Base-by-base conservation (phyloP, 1,284 basidiomycete genomes). In the Calocybe gambosa region DNA sequence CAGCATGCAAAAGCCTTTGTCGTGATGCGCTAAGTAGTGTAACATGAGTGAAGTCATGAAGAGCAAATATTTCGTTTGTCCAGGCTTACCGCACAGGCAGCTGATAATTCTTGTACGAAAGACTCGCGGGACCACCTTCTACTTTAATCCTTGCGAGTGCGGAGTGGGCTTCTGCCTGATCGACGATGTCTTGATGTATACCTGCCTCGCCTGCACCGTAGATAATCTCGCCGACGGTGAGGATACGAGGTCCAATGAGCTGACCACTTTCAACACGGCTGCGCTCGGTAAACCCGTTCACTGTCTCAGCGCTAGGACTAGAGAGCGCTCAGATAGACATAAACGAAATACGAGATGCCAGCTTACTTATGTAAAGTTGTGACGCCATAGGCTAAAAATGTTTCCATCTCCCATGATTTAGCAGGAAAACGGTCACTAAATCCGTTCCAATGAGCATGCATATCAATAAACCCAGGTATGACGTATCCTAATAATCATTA, bases 21-120 rank as follows among this genome's bases (percentile, higher is more conserved):
- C 85, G 72, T 19, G 84, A 82, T 18, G 84, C 82, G 13, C 83
- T 82, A 6, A 25, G 40, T 7, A 43, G 39, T 18, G 15, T 40
- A 16, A 29, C 35, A 19, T 37, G 12, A 31, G 3, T 31, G 13
- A 31, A 13, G 5, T 13, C 13, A 31, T 6, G 13, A n/a, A n/a
- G 13, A 8, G 29, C 3, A 31, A 31, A 31, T 31, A 13, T 26
- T 26, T 5, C 5, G 5, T 13, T 37, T 6, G 19, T 25, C 25
- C 9, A 28, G 35, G 58, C 67, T 33, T 52, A 80, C 80, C 80
- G 71, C 19, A 75, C 77, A 15, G 84, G 83, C 12, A 82, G 57
- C 49, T 84, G 80, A 55, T 87, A 87, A 52, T 85, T 87, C 65
- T 87, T 87, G 59, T 87, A 87, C 9, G 82, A 85, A 55, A 80